Percentiles rank a stretch among this genome's conserved stretches.
Evolutionary conservation across 2,329 filamentous ascomycete genomes (phyloP).

Genomic region (Microdochium bolleyi): DNA sequence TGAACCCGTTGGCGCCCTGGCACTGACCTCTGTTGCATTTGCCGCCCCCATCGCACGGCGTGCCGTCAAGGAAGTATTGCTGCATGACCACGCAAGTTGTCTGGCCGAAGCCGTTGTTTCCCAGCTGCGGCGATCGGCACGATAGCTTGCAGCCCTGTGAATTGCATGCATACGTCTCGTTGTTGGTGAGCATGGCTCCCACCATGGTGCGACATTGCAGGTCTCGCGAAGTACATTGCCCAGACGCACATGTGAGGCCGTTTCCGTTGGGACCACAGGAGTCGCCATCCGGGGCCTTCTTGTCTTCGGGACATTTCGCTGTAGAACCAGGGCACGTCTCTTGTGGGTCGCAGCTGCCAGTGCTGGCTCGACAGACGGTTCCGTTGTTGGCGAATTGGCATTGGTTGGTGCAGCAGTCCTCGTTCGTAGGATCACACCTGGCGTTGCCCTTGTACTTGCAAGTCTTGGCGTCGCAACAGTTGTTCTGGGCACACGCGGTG

Average conservation of each 20-base stretch:
- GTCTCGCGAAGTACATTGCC: conserved; percentile 89
- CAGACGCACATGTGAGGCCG: conserved; percentile 73
- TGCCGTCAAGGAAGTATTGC: conserved; percentile 93
- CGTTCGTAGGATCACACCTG: conserved; percentile 74
- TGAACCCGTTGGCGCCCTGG: conserved; percentile 58
- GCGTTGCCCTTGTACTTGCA: conserved; percentile 74
- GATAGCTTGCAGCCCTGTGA: conserved; percentile 64
- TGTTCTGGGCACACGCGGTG: conserved; percentile 62
- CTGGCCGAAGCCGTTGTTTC: conserved; percentile 46
- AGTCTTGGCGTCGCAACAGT: conserved; percentile 77
- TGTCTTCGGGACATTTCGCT: conserved; percentile 67
- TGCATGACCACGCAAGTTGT: conserved; percentile 67
- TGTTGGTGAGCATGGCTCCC: conserved; percentile 63
- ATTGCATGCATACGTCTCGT: conserved; percentile 75
- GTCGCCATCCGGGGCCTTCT: conserved; percentile 60
- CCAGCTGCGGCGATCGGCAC: conserved; percentile 66
- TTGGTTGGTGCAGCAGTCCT: conserved; percentile 64
- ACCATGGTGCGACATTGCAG: conserved; percentile 82
- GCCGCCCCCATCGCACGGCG: conserved; percentile 73
- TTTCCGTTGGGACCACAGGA: conserved; percentile 57
- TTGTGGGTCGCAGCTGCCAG: conserved; percentile 74
- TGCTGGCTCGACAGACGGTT: conserved; percentile 73
- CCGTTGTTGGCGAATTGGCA: conserved; percentile 61
- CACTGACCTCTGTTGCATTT: conserved; percentile 73
- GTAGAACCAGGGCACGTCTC: conserved; percentile 72